phyloP scores from a whole-genome alignment of 192 early-diverging fungal species.

The Umbelopsis sp. region DNA sequence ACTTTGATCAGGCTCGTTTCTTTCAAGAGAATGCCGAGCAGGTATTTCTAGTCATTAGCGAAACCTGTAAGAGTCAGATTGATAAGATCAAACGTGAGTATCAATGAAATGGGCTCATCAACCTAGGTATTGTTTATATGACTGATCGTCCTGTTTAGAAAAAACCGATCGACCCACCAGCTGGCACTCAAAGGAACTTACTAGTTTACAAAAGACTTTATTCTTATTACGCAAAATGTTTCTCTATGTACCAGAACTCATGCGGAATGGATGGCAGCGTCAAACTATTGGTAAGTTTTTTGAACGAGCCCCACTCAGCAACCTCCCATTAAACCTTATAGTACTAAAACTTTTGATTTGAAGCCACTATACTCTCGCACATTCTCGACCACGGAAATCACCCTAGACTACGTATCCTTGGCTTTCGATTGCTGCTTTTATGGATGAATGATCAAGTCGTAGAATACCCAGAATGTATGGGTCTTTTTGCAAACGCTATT shows the following conservation, averaged over 20 bases:
- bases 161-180: slow-evolving; percentile 54
- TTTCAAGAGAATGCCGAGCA: slow-evolving; percentile 75
- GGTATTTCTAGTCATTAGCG: slow-evolving; percentile 68
- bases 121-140: not conserved
- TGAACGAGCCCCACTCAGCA: not conserved
- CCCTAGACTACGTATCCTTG: slow-evolving; percentile 64
- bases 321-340: not conserved
- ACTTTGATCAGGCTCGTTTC: slow-evolving; percentile 74
- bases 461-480: slow-evolving; percentile 58
- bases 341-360: no score
- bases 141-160: slow-evolving; percentile 8
- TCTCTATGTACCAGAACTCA: slow-evolving; percentile 64
- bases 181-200: slow-evolving; percentile 65
- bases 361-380: slow-evolving; percentile 65
- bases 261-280: slow-evolving; percentile 76
- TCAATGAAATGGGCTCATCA: not conserved
- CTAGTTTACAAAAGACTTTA: slow-evolving; percentile 63
- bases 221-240: slow-evolving; percentile 69
- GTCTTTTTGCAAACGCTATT: slow-evolving; percentile 68
- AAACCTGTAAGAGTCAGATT: slow-evolving; percentile 67
- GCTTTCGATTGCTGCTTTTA: slow-evolving; percentile 70
- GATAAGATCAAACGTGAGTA: slow-evolving; percentile 75
- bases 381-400: slow-evolving; percentile 72
- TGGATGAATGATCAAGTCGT: slow-evolving; percentile 72
- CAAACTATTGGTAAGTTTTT: slow-evolving; percentile 55